Conservation (phyloP, 108 stramenopile genomes). For the Epipyxis sp. region DNA sequence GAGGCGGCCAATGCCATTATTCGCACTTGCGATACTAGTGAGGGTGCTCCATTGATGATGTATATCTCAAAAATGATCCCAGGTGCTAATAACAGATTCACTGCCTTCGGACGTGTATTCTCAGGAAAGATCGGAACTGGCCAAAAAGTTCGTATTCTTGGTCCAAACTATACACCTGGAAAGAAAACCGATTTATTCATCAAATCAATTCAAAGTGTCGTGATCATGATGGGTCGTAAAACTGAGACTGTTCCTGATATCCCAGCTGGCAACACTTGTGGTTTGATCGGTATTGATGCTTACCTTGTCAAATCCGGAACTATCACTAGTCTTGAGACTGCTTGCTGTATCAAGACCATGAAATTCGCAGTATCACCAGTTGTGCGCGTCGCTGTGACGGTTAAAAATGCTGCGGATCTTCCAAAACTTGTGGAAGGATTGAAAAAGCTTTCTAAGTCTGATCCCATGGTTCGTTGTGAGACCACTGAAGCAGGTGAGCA, state of each 20-base stretch:
- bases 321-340: conserved; percentile 92
- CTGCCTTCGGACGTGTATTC: conserved; percentile 99
- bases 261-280: conserved; percentile 99
- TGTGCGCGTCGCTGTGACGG: conserved; percentile 98
- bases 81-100: conserved; percentile 98
- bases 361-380: conserved; percentile 99
- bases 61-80: conserved; percentile 99
- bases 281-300: conserved; percentile 98
- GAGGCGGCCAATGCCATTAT: conserved; percentile 91
- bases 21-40: conserved; percentile 92
- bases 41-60: conserved; percentile 92
- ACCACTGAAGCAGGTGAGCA: conserved; percentile 99
- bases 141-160: conserved; percentile 98
- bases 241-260: conserved; percentile 93
- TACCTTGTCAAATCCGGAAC: conserved; percentile 99
- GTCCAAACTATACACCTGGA: conserved; percentile 98
- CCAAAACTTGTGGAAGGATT: conserved; percentile 99
- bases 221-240: conserved; percentile 99
- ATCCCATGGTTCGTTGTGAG: conserved; percentile 99
- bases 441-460: conserved; percentile 99
- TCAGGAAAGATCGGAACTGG: conserved; percentile 98
- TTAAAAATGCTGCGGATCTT: conserved; percentile 99
- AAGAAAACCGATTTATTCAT: conserved; percentile 99
- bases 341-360: conserved; percentile 97
- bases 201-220: conserved; percentile 99